Evolutionary conservation across 1,284 basidiomycete species (phyloP), one percentile per base, ranked within the genome.

Genomic region (Pascua sp.): DNA sequence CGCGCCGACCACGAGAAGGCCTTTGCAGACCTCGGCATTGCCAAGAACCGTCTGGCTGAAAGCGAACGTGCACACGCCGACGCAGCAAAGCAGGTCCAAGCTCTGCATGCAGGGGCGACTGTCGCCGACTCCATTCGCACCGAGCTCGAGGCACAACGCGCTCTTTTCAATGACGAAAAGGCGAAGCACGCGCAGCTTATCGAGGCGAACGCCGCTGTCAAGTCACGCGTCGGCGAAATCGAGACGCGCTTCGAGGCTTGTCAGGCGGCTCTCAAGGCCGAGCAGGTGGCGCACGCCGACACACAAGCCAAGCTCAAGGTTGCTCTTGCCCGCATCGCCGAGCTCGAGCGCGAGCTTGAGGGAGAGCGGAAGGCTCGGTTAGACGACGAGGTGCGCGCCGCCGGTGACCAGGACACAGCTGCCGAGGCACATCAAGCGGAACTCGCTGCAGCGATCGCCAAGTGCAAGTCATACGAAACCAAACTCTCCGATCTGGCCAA

Each of bases 71-170:
- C 48, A n/a, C 42, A 48, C 24, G 38, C 15, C 42, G 18, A 42
- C 4, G 47, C 55, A n/a, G 46, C 18, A 38, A 49, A 49, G 11
- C 57, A 64, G 36, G 24, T 69, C n/a, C 50, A 62, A 5, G 52
- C 56, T 1, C 56, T 61, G 15, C 61, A 64, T 5, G 60, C 57
- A 4, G 60, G 61, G 0, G 63, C 65, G 15, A 61, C 61, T 17
- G 50, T 59, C 2, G 40, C 63, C 2, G 55, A 58, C 47, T 59
- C 57, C 0, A 39, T 62, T n/a, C 51, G 42, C 10, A 42, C 51
- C 18, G 60, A 59, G 38, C 55, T 62, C 17, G 56, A 58, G 4
- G 44, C 38, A 17, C 47, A 51, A 16, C 53, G 54, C 42, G 13
- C 16, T 13, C 42, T 44, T 5, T 48, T 61, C 24, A 55, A 51